A percentile compares a stretch with the other conserved stretches of the same genome.
phyloP scores from a whole-genome alignment of 306 rosid genomes.

The Malus fusca region DNA sequence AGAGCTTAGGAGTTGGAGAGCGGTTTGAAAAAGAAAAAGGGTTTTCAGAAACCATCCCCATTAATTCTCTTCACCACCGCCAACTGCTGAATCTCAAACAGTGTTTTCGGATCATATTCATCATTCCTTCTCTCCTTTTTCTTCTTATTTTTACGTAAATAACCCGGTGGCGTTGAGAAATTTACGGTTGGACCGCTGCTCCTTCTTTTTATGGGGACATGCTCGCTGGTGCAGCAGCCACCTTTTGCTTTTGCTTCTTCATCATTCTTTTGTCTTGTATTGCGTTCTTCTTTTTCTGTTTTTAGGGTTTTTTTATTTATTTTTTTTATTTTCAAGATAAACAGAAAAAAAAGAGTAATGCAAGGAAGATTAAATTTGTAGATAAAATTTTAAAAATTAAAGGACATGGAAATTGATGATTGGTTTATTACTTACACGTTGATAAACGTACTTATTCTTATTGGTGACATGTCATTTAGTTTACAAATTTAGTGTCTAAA shows the following conservation, averaged over 20 bases:
- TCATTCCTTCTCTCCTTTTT: background rate
- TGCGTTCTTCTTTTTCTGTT: background rate
- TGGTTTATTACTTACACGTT: too few relatives aligned
- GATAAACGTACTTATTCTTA: too few relatives aligned
- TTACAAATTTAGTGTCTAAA: too few relatives aligned
- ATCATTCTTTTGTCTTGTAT: conserved; percentile 11
- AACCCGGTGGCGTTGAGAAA: background rate
- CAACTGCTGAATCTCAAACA: conserved; percentile 14
- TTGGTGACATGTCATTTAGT: too few relatives aligned
- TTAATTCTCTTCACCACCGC: background rate
- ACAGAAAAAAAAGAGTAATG: background rate
- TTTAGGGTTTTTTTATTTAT: background rate
- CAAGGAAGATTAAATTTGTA: too few relatives aligned
- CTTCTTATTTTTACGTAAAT: background rate
- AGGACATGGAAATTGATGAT: too few relatives aligned
- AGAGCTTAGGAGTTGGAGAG: conserved; percentile 55
- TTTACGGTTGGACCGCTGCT: conserved; percentile 1
- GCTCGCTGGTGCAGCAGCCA: background rate
- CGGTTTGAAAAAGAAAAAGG: conserved; percentile 43
- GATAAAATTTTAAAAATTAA: too few relatives aligned
- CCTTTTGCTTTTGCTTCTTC: conserved; percentile 7
- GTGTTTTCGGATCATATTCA: background rate
- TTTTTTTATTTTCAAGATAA: background rate
- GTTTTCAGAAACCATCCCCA: conserved; percentile 56
- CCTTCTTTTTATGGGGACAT: background rate